Evolutionary conservation across 2,329 filamentous ascomycete species (phyloP), one percentile per base, ranked within the genome.

Genomic region (Ophiostoma sp.): DNA sequence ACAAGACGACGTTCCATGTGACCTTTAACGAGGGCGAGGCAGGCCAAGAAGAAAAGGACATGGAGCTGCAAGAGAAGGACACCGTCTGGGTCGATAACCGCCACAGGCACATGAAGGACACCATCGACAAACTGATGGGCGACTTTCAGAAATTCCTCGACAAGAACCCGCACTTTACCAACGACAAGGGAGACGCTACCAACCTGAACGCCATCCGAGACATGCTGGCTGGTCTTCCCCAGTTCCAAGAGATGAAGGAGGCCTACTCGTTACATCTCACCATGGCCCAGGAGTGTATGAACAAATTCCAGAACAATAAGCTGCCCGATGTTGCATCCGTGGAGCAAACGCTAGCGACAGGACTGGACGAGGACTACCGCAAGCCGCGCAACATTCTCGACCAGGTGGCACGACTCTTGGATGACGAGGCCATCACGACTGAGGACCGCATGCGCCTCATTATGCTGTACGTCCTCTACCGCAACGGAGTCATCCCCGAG

Each of bases 241-340:
- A 98, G 79, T 99, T 98, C 79, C 93, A 97, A 79, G 92, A 97
- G 82, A 93, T 96, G 86, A 98, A 98, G 81, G 94, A 97, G 80
- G 91, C 93, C 1, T 99, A 98, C 81, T 96, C 95, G 0, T 85
- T 99, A 71, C 96, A 99, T 82, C 86, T 99, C 57, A 95, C 91
- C 77, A 98, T 99, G 95, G 96, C 96, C 1, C 93, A 98, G 80
- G 94, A 97, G 80, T 97, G 94, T 80, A 98, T 98, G 95, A 94
- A 94, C 78, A 89, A 93, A 50, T 99, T 99, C 78, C 91, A 97
- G 80, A 85, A 90, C 70, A 89, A 91, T 80, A 97, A 97, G 79
- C 86, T 99, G 7, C 88, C 92, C 7, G 96, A 99, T 79, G 86
- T 98, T 73, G 94, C 94, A 15, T 92, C 92, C 0, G 88, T 95